A percentile compares a stretch with the other conserved stretches of the same genome.
Evolutionary conservation across 2,329 filamentous ascomycete species (phyloP).

Genomic region (Simplicillium aogashimaense): DNA sequence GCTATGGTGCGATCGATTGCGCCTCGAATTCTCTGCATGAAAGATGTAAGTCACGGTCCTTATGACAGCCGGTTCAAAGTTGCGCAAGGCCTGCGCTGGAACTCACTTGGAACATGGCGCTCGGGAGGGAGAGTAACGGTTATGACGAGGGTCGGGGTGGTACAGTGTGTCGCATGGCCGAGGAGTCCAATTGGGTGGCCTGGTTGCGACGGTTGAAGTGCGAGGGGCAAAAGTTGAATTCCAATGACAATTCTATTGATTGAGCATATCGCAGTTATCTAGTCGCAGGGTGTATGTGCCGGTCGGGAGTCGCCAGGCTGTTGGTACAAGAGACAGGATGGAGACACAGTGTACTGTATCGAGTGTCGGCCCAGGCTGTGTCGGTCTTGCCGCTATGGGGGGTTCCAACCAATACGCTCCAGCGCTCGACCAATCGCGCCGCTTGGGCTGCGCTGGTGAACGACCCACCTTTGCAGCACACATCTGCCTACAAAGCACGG

Average conservation of each 20-base stretch:
- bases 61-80: not conserved
- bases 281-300: too few species aligned
- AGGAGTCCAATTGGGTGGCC: not conserved
- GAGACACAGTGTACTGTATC: too few species aligned
- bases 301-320: too few species aligned
- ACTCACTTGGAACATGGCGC: constrained; percentile 11
- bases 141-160: not conserved
- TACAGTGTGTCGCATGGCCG: not conserved
- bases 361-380: too few species aligned
- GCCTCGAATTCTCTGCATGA: constrained; percentile 62
- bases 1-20: constrained; percentile 81
- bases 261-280: too few species aligned
- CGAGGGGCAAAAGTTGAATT: constrained; percentile 3
- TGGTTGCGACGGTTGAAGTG: not conserved
- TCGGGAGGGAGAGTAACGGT: not conserved
- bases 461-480: too few species aligned
- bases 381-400: too few species aligned
- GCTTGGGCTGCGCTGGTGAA: too few species aligned
- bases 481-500: too few species aligned
- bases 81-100: not conserved
- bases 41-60: constrained; percentile 1
- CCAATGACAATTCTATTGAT: not conserved
- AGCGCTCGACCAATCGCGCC: too few species aligned
- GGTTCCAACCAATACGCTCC: too few species aligned
- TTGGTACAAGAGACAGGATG: too few species aligned